phyloP scores from a whole-genome alignment of 2,329 filamentous ascomycete genomes.

The Aspergillus novofumigatus region DNA sequence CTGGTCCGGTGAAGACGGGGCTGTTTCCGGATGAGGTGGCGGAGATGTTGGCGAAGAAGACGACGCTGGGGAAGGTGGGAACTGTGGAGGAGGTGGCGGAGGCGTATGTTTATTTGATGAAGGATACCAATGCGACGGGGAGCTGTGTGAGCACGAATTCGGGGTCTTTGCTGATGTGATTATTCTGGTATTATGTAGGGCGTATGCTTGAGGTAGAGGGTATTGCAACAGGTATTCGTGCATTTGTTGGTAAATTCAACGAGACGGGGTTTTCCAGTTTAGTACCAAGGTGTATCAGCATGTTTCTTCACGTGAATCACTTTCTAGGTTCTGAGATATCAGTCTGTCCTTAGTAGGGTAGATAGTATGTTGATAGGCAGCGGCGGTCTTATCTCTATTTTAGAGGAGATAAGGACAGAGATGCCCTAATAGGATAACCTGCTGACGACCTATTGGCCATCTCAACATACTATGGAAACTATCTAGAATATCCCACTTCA shows the following conservation, averaged over 20 bases:
- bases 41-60: slow-evolving; percentile 1
- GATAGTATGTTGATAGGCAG: neutral
- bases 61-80: neutral
- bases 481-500: no score
- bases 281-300: neutral
- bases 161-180: neutral
- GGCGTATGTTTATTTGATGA: slow-evolving; percentile 26
- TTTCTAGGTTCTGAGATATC: no score
- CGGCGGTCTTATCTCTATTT: neutral
- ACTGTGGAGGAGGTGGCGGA: slow-evolving; percentile 23
- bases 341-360: neutral
- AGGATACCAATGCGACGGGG: neutral
- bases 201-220: no score
- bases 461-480: no score
- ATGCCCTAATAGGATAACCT: neutral
- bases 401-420: neutral
- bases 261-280: neutral
- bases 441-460: no score
- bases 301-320: no score
- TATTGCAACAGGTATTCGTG: no score
- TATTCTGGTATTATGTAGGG: neutral
- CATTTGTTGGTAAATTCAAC: neutral
- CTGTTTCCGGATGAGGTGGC: slow-evolving; percentile 25
- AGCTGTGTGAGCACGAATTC: neutral
- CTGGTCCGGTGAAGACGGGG: slow-evolving; percentile 41